Evolutionary conservation across 345 rosid species (phyloP).

Genomic region (Pugionium dolabratum): DNA sequence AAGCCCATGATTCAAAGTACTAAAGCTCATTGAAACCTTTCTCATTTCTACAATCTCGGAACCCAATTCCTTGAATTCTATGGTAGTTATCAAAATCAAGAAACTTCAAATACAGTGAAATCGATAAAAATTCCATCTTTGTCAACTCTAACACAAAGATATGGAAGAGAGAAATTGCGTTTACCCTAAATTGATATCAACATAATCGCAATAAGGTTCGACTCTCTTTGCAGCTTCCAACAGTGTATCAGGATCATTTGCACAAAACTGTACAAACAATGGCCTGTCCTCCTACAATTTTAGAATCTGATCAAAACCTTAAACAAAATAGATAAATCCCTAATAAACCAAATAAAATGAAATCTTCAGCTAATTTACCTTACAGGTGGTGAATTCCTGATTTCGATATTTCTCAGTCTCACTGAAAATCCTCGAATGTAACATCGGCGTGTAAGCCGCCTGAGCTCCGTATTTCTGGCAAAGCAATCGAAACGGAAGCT

Average conservation of each 20-base stretch:
- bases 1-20: neutral
- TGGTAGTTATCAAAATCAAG: neutral
- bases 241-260: slow-evolving; percentile 79
- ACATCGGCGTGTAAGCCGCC: slow-evolving; percentile 93
- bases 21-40: neutral
- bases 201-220: slow-evolving; percentile 79
- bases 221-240: slow-evolving; percentile 83
- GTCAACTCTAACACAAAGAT: neutral
- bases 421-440: slow-evolving; percentile 81
- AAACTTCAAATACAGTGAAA: neutral
- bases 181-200: slow-evolving; percentile 94
- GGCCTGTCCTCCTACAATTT: slow-evolving; percentile 89
- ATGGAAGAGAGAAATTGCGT: neutral
- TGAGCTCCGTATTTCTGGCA: slow-evolving; percentile 89
- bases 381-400: slow-evolving; percentile 84
- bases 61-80: neutral
- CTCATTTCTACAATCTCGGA: neutral
- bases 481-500: slow-evolving; percentile 93
- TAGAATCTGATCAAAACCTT: neutral
- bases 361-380: slow-evolving; percentile 42
- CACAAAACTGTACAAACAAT: slow-evolving; percentile 91
- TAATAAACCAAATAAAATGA: neutral
- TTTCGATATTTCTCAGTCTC: slow-evolving; percentile 77
- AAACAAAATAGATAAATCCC: neutral
- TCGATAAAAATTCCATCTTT: no score